Base-by-base conservation (phyloP, 768 basidiomycete species). In the Lactifluus piperatus region DNA sequence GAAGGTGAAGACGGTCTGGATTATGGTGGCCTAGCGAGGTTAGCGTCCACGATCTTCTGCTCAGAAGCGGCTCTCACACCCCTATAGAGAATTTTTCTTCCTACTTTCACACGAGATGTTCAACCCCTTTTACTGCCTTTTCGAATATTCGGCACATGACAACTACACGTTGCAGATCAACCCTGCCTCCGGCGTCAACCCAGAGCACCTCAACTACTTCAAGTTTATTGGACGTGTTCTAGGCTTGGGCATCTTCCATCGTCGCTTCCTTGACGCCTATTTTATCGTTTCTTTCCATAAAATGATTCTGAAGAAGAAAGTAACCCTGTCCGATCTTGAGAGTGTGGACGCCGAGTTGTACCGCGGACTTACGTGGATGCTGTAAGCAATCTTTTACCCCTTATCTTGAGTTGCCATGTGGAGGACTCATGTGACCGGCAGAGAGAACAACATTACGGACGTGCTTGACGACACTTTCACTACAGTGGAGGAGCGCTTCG, bases 201-300 rank as follows among this genome's bases (percentile, higher is more conserved):
- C 97, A 0, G 97, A 99, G 74, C 97, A 99, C 74, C 74, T 99
- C 71, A 98, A 98, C 76, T 99, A 98, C 77, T 98, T 98, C 88
- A 97, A 98, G 76, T 98, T 99, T 73, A 98, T 99, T 64, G 97
- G 97, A 9, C 85, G 97, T 36, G 91, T 89, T 68, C 78, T 98
- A 55, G 94, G 94, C 53, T 81, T 98, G 45, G 95, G 91, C 64
- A 98, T 99, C 71, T 99, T 99, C 85, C 97, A 99, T 71, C 86
- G 97, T 55, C 91, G 97, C 10, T 99, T 99, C 86, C 76, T 99
- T 64, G 97, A 99, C 66, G 95, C 94, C 36, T 98, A 98, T 79
- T 99, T 99, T 72, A 97, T 98, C 65, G 94, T 95, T 71, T 91
- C 91, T 68, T 97, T 99, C 80, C 98, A 99, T 83, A 99, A 98